Base-by-base conservation (phyloP, 2,329 filamentous ascomycete species). In the Fusarium sp. region DNA sequence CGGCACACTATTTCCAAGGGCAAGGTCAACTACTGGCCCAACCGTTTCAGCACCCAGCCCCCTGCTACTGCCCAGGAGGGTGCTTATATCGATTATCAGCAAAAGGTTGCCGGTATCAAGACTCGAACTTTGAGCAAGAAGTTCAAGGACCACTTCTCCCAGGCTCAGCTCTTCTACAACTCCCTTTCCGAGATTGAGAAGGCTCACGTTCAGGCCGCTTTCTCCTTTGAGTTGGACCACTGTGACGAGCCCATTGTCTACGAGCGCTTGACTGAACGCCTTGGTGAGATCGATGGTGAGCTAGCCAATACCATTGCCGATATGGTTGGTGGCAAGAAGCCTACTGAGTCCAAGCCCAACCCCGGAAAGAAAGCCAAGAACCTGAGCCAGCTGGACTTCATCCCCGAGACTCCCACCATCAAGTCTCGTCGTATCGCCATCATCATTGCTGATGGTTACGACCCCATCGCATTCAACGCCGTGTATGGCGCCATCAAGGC, bases 101-200 rank as follows among this genome's bases (percentile, higher is more conserved):
- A 87, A 62, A 90, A 89, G 76, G 79, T 92, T 2, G 82, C 81
- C 6, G 92, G 92, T 4, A 88, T 92, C 75, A 95, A 96, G 81
- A 81, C 84, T 19, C 88, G 92, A 13, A 81, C 89, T 7, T 83
- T 87, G 74, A 91, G 88, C 67, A 84, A 84, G 70, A 95, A 95
- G 80, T 95, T 95, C 83, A 85, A 84, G 67, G 92, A 96, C 65
- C 91, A 95, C 75, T 87, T 87, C 78, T 89, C 86, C 49, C 92
- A 96, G 76, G 92, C 92, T 0, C 91, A 94, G 75, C 82, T 95
- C 3, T 96, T 96, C 81, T 95, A 89, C 81, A 95, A 95, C 81
- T 94, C 90, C 17, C 78, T 95, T 69, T 87, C 87, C 0, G 79
- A 84, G 0, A 81, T 87, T 5, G 92, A 95, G 78, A 88, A 91